phyloP scores from a whole-genome alignment of 192 early-diverging fungal species.

The Umbelopsis sp. region DNA sequence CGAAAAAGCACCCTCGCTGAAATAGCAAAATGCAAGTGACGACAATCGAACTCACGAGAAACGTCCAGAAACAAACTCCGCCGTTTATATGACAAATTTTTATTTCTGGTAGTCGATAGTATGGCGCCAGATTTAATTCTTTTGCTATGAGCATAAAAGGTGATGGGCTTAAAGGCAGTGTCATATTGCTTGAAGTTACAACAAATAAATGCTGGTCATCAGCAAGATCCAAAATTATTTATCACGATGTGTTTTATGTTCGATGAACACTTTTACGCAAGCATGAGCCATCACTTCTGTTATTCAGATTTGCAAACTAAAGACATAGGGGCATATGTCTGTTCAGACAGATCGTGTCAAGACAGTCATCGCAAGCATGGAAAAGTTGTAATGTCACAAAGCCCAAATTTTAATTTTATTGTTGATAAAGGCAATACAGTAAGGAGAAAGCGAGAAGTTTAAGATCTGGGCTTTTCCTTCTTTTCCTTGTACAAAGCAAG shows the following conservation, averaged over 20 bases:
- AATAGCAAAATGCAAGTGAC: constrained; percentile 10
- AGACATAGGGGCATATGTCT: no score
- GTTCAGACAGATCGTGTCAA: no score
- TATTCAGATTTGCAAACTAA: no score
- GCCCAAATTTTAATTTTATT: constrained; percentile 21
- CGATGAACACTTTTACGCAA: no score
- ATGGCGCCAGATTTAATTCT: background rate
- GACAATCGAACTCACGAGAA: constrained; percentile 18
- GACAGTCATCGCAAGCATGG: no score
- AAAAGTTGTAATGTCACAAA: background rate
- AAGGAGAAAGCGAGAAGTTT: constrained; percentile 41
- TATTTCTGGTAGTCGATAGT: background rate
- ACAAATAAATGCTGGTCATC: no score
- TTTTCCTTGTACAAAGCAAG: constrained; percentile 99
- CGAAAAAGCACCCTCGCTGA: background rate
- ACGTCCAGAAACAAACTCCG: constrained; percentile 19
- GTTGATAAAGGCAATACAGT: constrained; percentile 20
- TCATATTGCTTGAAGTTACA: no score
- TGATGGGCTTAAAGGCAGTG: no score
- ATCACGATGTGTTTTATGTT: no score
- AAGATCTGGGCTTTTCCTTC: constrained; percentile 99
- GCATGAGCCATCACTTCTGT: no score
- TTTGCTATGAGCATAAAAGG: background rate
- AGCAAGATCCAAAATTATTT: no score
- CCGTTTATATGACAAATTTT: background rate